Evolutionary conservation across 2,329 filamentous ascomycete genomes (phyloP), one percentile per base, ranked within the genome.

Genomic region (Arthrobotrys entomopaga): DNA sequence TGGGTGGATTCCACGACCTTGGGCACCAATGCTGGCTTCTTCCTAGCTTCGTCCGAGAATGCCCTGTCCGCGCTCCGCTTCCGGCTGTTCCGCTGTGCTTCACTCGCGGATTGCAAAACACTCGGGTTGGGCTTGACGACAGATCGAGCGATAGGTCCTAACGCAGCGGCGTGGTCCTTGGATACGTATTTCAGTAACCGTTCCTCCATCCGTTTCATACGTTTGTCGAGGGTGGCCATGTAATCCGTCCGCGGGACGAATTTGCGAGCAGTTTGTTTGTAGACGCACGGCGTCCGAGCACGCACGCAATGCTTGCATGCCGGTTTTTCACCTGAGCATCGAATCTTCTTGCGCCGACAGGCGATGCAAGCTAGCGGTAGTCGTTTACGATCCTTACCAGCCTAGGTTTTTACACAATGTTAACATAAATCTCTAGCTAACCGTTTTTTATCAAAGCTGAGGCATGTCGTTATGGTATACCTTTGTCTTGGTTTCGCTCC

Each of bases 151-250:
- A 96, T 89, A 6, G 86, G 84, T 7, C 86, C 84, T 70, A 90
- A 80, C 24, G 87, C 84, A 48, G 90, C 89, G 76, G 91, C 86
- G 76, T 96, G 93, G 48, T 92, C 87, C 80, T 94, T 96, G 0
- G 95, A 94, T 26, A 98, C 90, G 70, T 94, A 90, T 81, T 97
- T 97, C 83, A 98, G 96, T 76, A 98, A 95, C 66, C 94, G 90
- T 79, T 98, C 94, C 82, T 99, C 95, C 95, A 98, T 98, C 67
- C 94, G 87, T 84, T 96, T 97, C 77, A 98, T 82, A 61, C 95
- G 87, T 82, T 97, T 97, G 82, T 98, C 95, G 78, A 98, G 84
- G 93, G 98, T 98, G 48, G 93, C 93, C 95, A 98, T 98, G 82
- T 98, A 98, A 82, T 98, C 95, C 16, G 95, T 98, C 60, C 95